These are phyloP conservation scores for Aspergillus sp. DNA, from an alignment of 2,329 filamentous ascomycete species.

Conservation along the genomic window DNA sequence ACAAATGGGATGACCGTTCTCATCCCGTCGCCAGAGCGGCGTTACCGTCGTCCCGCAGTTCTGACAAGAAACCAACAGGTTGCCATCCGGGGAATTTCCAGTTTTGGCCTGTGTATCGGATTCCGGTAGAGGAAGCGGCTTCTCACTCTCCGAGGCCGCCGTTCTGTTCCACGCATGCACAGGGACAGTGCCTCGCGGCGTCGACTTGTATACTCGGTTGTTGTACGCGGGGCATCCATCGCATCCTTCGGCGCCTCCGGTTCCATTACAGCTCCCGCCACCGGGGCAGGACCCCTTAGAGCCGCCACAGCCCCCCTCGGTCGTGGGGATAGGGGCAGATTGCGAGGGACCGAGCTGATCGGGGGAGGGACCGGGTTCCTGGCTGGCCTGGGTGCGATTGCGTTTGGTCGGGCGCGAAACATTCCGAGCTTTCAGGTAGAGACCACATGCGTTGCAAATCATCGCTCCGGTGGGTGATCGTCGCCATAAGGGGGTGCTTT, in stretches of 20 bases:
- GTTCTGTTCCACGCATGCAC: slow-evolving; percentile 33
- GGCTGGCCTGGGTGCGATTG: slow-evolving; percentile 61
- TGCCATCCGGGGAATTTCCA: slow-evolving; percentile 20
- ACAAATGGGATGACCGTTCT: slow-evolving; percentile 93
- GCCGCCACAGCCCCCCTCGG: slow-evolving; percentile 32
- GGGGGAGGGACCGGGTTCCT: slow-evolving; percentile 13
- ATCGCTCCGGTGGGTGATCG: slow-evolving; percentile 88
- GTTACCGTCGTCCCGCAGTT: slow-evolving; percentile 97
- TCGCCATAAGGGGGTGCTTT: slow-evolving; percentile 89
- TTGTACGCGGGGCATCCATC: slow-evolving; percentile 97
- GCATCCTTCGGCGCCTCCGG: slow-evolving; percentile 90
- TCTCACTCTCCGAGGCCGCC: slow-evolving; percentile 25
- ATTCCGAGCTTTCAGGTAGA: slow-evolving; percentile 92
- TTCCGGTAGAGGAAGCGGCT: slow-evolving; percentile 16
- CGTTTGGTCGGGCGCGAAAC: slow-evolving; percentile 85
- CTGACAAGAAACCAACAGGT: slow-evolving; percentile 83
- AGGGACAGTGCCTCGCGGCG: slow-evolving; percentile 47
- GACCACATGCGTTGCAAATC: slow-evolving; percentile 95
- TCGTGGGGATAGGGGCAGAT: slow-evolving; percentile 28
- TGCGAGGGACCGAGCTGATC: not conserved
- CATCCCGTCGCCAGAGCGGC: slow-evolving; percentile 90
- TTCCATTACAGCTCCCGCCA: slow-evolving; percentile 92
- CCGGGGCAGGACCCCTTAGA: slow-evolving; percentile 87
- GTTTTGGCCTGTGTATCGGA: slow-evolving; percentile 23
- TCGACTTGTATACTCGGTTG: slow-evolving; percentile 87